These are phyloP conservation scores for Cystofilobasidium ferigula DNA, from an alignment of 768 basidiomycete genomes.

Conservation along the genomic window DNA sequence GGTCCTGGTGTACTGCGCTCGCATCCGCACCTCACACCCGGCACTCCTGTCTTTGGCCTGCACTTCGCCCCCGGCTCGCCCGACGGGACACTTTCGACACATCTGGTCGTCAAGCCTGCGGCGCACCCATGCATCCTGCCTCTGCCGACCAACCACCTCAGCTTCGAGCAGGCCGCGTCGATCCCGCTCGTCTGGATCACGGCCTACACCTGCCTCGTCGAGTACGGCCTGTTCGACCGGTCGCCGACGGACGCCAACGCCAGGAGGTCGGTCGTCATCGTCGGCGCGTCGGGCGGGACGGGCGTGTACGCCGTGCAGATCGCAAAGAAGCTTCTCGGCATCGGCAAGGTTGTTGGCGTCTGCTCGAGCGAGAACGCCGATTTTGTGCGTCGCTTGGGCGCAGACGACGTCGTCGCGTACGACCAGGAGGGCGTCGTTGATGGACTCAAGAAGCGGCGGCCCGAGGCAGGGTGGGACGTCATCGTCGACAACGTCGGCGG, in stretches of 20 bases:
- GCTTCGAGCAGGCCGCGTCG: slow-evolving; percentile 52
- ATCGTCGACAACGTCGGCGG: slow-evolving; percentile 53
- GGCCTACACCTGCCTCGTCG: slow-evolving; percentile 49
- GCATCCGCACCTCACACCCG: background rate
- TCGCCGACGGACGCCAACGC: background rate
- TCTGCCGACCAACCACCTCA: slow-evolving; percentile 38
- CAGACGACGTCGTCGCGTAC: slow-evolving; percentile 48
- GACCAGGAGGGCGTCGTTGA: slow-evolving; percentile 21
- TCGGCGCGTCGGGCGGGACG: slow-evolving; percentile 59
- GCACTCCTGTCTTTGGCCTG: slow-evolving; percentile 14
- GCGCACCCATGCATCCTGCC: slow-evolving; percentile 12
- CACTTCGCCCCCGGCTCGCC: background rate
- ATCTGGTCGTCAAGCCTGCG: slow-evolving; percentile 43
- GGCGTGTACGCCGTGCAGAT: slow-evolving; percentile 63
- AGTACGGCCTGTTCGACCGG: slow-evolving; percentile 28
- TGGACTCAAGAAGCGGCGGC: slow-evolving; percentile 12
- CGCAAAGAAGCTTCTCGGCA: slow-evolving; percentile 44
- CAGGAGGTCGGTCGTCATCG: slow-evolving; percentile 53
- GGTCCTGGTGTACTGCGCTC: background rate
- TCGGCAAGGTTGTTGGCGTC: slow-evolving; percentile 45
- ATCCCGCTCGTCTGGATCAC: slow-evolving; percentile 52
- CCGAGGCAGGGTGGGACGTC: slow-evolving; percentile 42
- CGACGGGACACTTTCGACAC: slow-evolving; percentile 1
- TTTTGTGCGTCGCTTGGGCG: slow-evolving; percentile 52
- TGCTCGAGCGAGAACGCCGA: slow-evolving; percentile 54